These are phyloP conservation scores for Heliocybe sulcata DNA, from an alignment of 1,284 basidiomycete species.

Conservation along the genomic window DNA sequence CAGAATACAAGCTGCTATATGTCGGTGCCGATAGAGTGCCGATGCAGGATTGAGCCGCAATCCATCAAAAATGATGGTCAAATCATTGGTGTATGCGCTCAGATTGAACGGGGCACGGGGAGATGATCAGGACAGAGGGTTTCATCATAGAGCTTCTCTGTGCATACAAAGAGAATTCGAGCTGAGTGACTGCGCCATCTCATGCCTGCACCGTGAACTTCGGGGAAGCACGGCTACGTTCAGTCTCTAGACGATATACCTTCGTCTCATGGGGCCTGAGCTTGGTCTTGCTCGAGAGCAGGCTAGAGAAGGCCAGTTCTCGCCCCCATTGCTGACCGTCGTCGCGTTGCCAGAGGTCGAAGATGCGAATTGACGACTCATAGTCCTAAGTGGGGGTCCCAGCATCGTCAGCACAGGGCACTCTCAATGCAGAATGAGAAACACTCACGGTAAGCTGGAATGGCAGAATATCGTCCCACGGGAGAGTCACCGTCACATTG, in stretches of 20 bases:
- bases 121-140: too few species aligned
- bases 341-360: neutral
- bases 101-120: too few species aligned
- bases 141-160: too few species aligned
- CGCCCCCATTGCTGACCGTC: neutral
- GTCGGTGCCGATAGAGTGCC: too few species aligned
- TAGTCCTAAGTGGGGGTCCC: neutral
- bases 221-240: neutral
- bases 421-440: neutral
- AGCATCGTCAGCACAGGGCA: neutral
- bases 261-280: neutral
- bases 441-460: neutral
- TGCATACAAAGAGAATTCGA: too few species aligned
- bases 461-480: slow-evolving; percentile 24
- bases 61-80: too few species aligned
- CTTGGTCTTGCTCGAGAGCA: neutral
- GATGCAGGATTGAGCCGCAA: too few species aligned
- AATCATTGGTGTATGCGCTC: too few species aligned
- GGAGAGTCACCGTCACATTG: slow-evolving; percentile 22
- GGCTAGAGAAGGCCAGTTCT: neutral
- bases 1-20: too few species aligned
- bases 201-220: neutral
- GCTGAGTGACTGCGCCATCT: neutral
- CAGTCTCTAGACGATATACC: neutral
- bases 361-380: neutral